Base-by-base conservation (phyloP, 257 asterid genomes). In the Solanum acaule region DNA sequence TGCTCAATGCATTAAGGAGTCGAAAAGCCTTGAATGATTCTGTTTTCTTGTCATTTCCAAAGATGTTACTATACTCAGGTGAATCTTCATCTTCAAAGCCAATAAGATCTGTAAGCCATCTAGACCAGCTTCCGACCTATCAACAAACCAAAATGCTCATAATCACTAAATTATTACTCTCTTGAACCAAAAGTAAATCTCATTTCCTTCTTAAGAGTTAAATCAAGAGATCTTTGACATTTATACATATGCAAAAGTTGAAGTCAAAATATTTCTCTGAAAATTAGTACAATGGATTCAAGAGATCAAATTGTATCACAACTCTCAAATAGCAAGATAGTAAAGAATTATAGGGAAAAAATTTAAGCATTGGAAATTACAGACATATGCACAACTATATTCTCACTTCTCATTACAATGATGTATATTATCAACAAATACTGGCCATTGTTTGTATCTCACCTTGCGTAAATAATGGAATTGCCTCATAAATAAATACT, bases 71-170 rank as follows among this genome's bases (percentile, higher is more conserved):
- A 59, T 91, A 88, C 67, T 90, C 95, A 2, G 90, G 88, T 73
- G 94, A 89, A 85, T 92, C 95, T 6, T 83, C 84, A 85, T 94
- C 97, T 89, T 94, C 98, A 76, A 94, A 89, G 88, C 94, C 98
- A 85, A 94, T 94, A 23, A 95, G 91, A 92, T 96, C 99, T 0
- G 95, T 91, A 35, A 96, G 98, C 96, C 97, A 94, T 88, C 98
- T 93, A 3, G 99, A 93, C 98, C 99, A 96, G 92, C 92, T 94
- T 35, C 96, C 98, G 37, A 94, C 93, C 99, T 96, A 87, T 91
- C 61, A 40, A 70, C 42, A 86, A 89, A 86, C 10, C 22, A 72
- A 68, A 40, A 29, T 31, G 22, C 20, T 85, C 2, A 67, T 13
- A 67, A 85, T 38, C 25, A 18, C 31, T 42, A 23, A 1, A 37